phyloP scores from a whole-genome alignment of 1,284 basidiomycete species.

The Boletellus sp. region DNA sequence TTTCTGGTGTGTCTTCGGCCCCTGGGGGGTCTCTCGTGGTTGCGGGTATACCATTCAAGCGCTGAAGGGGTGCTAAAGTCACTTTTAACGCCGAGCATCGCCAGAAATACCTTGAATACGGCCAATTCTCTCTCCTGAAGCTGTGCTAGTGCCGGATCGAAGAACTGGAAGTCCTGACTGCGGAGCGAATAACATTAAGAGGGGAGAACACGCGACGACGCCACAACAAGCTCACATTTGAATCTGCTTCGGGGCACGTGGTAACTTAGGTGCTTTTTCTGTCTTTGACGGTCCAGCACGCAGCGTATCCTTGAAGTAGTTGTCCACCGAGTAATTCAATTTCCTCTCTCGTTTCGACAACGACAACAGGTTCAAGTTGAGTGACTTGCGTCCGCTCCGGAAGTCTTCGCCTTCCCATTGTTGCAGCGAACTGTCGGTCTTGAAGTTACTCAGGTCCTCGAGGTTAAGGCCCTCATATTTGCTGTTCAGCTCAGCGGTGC shows the following conservation, averaged over 20 bases:
- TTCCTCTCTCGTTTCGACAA: conserved; percentile 96
- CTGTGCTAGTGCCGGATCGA: conserved; percentile 77
- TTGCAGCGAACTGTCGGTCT: conserved; percentile 84
- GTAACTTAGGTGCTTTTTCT: conserved; percentile 82
- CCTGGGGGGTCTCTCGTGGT: conserved; percentile 67
- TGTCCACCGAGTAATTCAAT: conserved; percentile 92
- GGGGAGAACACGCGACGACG: not conserved
- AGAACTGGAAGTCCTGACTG: conserved; percentile 98
- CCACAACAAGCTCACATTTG: conserved; percentile 54
- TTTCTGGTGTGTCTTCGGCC: conserved; percentile 77
- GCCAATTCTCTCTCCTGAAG: conserved; percentile 88
- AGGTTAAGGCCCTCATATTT: conserved; percentile 91
- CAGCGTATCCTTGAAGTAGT: conserved; percentile 92
- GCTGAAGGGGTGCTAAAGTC: conserved; percentile 31
- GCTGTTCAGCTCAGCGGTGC: conserved; percentile 84
- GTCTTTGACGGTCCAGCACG: conserved; percentile 74
- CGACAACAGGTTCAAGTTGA: conserved; percentile 83
- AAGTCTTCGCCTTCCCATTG: conserved; percentile 99
- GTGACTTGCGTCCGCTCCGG: conserved; percentile 64
- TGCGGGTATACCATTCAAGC: conserved; percentile 74
- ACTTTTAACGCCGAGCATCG: not conserved
- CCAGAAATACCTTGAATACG: conserved; percentile 61
- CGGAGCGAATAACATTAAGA: not conserved
- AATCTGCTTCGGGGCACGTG: conserved; percentile 88
- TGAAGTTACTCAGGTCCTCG: conserved; percentile 97